Conservation (phyloP, 805 yeast species). For the Candida pseudoglaebosa region DNA sequence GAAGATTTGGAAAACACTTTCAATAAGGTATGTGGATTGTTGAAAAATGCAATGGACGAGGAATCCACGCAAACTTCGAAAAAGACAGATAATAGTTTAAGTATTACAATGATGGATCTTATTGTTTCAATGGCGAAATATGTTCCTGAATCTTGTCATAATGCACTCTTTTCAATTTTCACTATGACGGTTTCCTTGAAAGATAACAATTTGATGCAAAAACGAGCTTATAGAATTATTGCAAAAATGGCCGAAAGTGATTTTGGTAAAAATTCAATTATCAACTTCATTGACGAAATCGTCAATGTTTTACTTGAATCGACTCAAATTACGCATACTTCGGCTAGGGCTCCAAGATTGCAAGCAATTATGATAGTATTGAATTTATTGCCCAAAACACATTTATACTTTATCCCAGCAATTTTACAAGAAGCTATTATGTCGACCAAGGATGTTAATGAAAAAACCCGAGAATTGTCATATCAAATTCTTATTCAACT, state of each 20-base stretch:
- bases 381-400: slow-evolving; percentile 56
- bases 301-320: slow-evolving; percentile 56
- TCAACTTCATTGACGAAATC: slow-evolving; percentile 52
- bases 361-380: slow-evolving; percentile 60
- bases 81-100: slow-evolving; percentile 45
- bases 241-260: slow-evolving; percentile 68
- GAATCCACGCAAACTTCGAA: slow-evolving; percentile 32
- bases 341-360: slow-evolving; percentile 80
- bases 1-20: slow-evolving; percentile 73
- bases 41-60: slow-evolving; percentile 70
- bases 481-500: slow-evolving; percentile 71
- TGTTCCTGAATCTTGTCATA: slow-evolving; percentile 66
- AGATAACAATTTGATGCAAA: slow-evolving; percentile 69
- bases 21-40: slow-evolving; percentile 76
- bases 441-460: slow-evolving; percentile 89
- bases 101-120: slow-evolving; percentile 88
- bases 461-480: slow-evolving; percentile 80
- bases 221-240: slow-evolving; percentile 81
- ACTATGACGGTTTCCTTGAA: slow-evolving; percentile 54
- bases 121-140: slow-evolving; percentile 83
- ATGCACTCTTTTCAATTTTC: slow-evolving; percentile 76
- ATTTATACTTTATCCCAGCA: slow-evolving; percentile 75
- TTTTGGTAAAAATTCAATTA: slow-evolving; percentile 53
- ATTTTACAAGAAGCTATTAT: slow-evolving; percentile 83
- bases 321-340: slow-evolving; percentile 54